Percentiles rank a stretch among this genome's conserved stretches.
phyloP scores from a whole-genome alignment of 352 stramenopile species.

The Phytophthora cactorum region DNA sequence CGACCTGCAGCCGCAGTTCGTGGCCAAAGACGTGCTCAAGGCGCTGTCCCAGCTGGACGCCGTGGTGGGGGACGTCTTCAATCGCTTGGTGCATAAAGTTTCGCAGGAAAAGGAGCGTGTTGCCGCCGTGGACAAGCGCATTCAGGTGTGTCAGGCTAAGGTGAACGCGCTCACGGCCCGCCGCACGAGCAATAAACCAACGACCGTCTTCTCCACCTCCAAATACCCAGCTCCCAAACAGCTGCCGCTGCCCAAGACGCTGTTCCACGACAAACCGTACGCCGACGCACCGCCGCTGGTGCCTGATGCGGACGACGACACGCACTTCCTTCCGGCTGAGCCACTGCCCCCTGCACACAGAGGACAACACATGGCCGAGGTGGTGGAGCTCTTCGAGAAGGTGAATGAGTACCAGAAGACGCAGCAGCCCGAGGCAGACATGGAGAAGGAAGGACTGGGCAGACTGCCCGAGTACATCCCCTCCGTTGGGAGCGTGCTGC shows the following conservation, averaged over 20 bases:
- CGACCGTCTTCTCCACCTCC: constrained; percentile 89
- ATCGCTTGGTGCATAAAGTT: constrained; percentile 80
- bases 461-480: constrained; percentile 83
- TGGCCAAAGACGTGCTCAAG: constrained; percentile 87
- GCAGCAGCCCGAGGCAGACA: constrained; percentile 77
- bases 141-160: constrained; percentile 83
- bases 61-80: constrained; percentile 87
- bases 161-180: constrained; percentile 85
- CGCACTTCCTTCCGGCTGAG: constrained; percentile 85
- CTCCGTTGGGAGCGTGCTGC: constrained; percentile 79
- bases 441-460: constrained; percentile 84
- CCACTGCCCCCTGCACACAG: constrained; percentile 71
- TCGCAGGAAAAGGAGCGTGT: constrained; percentile 82
- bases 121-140: constrained; percentile 72
- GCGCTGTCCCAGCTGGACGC: constrained; percentile 85
- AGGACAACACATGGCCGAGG: constrained; percentile 80
- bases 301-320: constrained; percentile 75
- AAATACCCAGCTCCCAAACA: constrained; percentile 85
- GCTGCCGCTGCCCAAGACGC: constrained; percentile 69
- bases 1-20: constrained; percentile 84
- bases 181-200: constrained; percentile 85
- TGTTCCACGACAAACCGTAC: constrained; percentile 88
- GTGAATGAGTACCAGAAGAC: constrained; percentile 83
- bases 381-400: constrained; percentile 85
- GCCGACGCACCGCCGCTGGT: constrained; percentile 75